Evolutionary conservation across 2,329 filamentous ascomycete species (phyloP).

Genomic region (Nemania abortiva): DNA sequence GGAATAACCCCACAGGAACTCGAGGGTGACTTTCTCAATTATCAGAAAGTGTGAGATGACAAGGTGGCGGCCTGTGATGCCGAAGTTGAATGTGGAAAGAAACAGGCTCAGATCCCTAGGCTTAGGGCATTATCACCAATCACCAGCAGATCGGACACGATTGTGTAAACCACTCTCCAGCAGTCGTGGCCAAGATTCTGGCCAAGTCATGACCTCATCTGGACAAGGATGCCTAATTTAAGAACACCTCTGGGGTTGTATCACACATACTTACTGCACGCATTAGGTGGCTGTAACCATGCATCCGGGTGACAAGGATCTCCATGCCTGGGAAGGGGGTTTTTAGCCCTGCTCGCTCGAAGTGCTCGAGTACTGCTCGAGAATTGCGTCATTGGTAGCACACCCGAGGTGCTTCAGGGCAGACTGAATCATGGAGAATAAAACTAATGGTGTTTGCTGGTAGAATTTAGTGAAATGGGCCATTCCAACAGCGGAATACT

Average conservation of each 20-base stretch:
- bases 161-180: slow-evolving; percentile 20
- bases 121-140: slow-evolving; percentile 14
- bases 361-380: slow-evolving; percentile 1
- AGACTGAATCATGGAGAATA: slow-evolving; percentile 40
- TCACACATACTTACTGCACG: too few relatives aligned
- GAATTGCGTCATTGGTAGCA: slow-evolving; percentile 32
- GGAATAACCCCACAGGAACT: slow-evolving; percentile 41
- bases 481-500: neutral
- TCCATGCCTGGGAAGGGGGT: slow-evolving; percentile 10
- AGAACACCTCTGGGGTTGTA: slow-evolving; percentile 23
- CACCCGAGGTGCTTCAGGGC: neutral
- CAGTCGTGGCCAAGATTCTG: slow-evolving; percentile 29
- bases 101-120: slow-evolving; percentile 42
- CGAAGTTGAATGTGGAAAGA: slow-evolving; percentile 33
- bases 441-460: slow-evolving; percentile 37
- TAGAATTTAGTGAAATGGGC: slow-evolving; percentile 1
- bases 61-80: slow-evolving; percentile 12
- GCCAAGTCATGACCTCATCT: slow-evolving; percentile 37
- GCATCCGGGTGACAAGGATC: slow-evolving; percentile 19
- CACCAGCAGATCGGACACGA: slow-evolving; percentile 19
- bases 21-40: slow-evolving; percentile 34
- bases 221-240: slow-evolving; percentile 26
- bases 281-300: slow-evolving; percentile 8
- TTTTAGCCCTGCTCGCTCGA: slow-evolving; percentile 5
- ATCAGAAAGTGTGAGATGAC: slow-evolving; percentile 25